Evolutionary conservation across 2,329 filamentous ascomycete genomes (phyloP), one percentile per base, ranked within the genome.

Genomic region (Colletotrichum sojae): DNA sequence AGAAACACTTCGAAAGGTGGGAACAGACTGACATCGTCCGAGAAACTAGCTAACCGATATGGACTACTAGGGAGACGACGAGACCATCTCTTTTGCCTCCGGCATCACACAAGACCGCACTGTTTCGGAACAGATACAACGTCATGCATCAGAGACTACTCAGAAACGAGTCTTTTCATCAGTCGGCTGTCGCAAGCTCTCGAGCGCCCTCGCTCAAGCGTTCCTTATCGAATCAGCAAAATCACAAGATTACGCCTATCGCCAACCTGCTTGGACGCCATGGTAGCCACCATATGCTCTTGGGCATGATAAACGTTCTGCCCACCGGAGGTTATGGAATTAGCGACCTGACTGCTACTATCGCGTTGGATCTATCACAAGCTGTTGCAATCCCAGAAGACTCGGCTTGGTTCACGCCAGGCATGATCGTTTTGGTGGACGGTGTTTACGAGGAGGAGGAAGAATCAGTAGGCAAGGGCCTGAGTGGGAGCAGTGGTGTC

Each of bases 371-470:
- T 73, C 82, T 98, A 12, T 88, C 90, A 20, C 92, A 95, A 75
- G 94, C 95, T 0, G 90, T 91, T 22, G 90, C 92, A 15, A 91
- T 98, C 63, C 95, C 95, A 0, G 91, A 94, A 69, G 91, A 95
- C 76, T 94, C 93, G 25, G 92, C 93, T 4, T 99, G 94, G 92
- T 98, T 98, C 76, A 90, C 92, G 5, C 95, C 96, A 0, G 97
- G 97, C 3, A 98, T 98, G 94, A 93, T 99, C 55, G 93, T 98
- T 4, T 86, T 99, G 0, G 90, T 98, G 0, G 96, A 99, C 75
- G 96, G 96, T 6, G 90, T 95, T n/a, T 99, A 99, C 76, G 94
- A 97, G 78, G 96, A 98, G 78, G 94, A 97, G 74, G 94, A 94
- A 70, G 88, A 91, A 71, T 90, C 89, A 20, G 82, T 86, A 2